phyloP scores from a whole-genome alignment of 2,329 filamentous ascomycete genomes.

The Alternaria alternata region DNA sequence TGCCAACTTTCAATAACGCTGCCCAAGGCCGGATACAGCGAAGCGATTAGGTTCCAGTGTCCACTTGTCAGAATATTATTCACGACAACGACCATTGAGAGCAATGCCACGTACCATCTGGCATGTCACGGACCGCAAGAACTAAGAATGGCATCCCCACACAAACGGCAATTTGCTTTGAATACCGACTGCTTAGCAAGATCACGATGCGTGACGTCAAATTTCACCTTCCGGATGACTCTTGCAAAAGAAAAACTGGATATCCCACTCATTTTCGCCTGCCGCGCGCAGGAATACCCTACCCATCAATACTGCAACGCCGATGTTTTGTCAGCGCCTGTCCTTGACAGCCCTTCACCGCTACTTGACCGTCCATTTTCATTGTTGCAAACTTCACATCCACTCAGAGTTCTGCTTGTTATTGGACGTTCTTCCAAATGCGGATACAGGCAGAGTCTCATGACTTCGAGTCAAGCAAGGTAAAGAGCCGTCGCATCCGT shows the following conservation, averaged over 20 bases:
- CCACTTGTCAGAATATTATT: conserved; percentile 5
- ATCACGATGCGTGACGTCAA: conserved; percentile 40
- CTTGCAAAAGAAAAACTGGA: conserved; percentile 6
- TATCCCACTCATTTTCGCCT: conserved; percentile 7
- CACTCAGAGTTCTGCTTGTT: background rate
- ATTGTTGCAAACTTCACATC: conserved; percentile 2
- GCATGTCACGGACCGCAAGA: conserved; percentile 13
- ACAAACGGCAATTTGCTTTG: conserved; percentile 22
- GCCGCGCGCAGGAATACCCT: conserved; percentile 4
- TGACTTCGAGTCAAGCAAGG: conserved; percentile 12
- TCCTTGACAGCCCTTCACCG: conserved; percentile 16
- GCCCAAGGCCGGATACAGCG: background rate
- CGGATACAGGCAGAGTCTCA: conserved; percentile 8
- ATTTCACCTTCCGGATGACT: conserved; percentile 5
- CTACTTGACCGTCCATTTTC: conserved; percentile 8
- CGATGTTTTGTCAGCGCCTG: conserved; percentile 3
- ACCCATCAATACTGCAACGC: conserved; percentile 3
- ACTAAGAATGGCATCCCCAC: conserved; percentile 28
- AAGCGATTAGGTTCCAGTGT: background rate
- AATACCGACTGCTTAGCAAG: conserved; percentile 11
- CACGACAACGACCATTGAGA: conserved; percentile 6
- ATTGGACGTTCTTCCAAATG: background rate
- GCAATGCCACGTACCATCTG: conserved; percentile 17
- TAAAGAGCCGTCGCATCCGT: conserved; percentile 25
- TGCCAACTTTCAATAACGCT: conserved; percentile 2